Base-by-base conservation (phyloP, 495 filamentous ascomycete species). In the Aeminium ludgeri region DNA sequence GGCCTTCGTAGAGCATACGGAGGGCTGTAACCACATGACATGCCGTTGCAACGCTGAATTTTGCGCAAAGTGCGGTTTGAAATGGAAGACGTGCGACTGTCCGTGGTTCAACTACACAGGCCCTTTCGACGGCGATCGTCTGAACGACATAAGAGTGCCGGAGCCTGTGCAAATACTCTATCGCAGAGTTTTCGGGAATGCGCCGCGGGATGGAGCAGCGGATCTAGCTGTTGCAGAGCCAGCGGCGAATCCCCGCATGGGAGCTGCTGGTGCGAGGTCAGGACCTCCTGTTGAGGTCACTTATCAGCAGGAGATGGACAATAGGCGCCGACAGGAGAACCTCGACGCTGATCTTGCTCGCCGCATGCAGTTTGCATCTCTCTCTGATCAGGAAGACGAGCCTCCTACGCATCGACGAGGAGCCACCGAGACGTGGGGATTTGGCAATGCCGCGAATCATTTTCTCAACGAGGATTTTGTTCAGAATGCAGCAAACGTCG, bases 21-120 rank as follows among this genome's bases (percentile, higher is more conserved):
- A 82, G 52, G 82, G 82, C 36, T 84, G 80, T 55, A 84, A 83
- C 58, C 83, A 86, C 52, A 86, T 86, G 74, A 84, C 75, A 34
- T 89, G 76, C 57, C 80, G 73, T 38, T 87, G 82, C 54, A 74
- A 70, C 36, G 82, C 80, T 17, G 72, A 86, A 49, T 86, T 86
- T 57, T 91, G 82, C 60, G 81, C 83, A 70, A 65, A 78, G 27
- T 91, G 82, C 51, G 83, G 78, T 10, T 50, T 59, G 18, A 74
- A 74, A 45, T 86, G 82, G 82, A 87, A 86, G 59, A 75, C 70
- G 0, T 91, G 82, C 50, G 71, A 80, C 41, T 89, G 82, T 49
- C 76, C 79, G 2, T 81, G 72, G 72, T 86, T 85, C 63, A 82
- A 76, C 46, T 74, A 79, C 50, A 67, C 72, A 13, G 20, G 27